Evolutionary conservation across 768 basidiomycete species (phyloP).

Genomic region (Lactarius sanguifluus): DNA sequence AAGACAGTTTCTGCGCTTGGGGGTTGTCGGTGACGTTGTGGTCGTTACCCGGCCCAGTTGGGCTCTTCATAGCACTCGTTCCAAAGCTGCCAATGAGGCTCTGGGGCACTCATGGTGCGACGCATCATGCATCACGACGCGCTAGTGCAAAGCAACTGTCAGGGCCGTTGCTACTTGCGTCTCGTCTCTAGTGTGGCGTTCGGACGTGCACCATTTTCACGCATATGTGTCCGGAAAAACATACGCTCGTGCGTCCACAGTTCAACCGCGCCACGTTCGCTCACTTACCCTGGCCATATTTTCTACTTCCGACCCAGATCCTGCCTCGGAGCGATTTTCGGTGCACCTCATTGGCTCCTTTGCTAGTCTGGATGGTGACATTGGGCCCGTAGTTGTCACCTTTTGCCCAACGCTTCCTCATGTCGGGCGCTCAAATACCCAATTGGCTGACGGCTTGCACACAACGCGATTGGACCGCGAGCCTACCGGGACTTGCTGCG

Average conservation of each 20-base stretch:
- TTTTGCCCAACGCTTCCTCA: background rate
- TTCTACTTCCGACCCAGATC: background rate
- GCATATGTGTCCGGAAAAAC: constrained; percentile 3
- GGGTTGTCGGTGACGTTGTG: no score
- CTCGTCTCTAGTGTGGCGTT: background rate
- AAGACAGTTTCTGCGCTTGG: background rate
- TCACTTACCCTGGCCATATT: background rate
- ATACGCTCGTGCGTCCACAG: background rate
- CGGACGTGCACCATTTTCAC: background rate
- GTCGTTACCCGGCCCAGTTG: no score
- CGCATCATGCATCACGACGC: background rate
- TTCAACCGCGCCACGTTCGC: constrained; percentile 3
- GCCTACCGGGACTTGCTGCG: background rate
- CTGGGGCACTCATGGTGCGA: constrained; percentile 8
- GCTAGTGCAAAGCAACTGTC: constrained; percentile 5
- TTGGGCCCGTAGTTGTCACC: background rate
- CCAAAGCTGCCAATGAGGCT: background rate
- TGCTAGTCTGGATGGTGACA: background rate
- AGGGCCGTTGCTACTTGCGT: constrained; percentile 19
- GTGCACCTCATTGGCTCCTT: background rate
- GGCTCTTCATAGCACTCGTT: background rate
- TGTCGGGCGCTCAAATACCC: background rate
- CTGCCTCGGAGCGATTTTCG: background rate
- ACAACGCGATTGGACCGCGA: background rate
- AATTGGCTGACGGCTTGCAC: background rate